These are phyloP conservation scores for Trichomonas gallinae DNA, from an alignment of 208 protist species.

Conservation along the genomic window DNA sequence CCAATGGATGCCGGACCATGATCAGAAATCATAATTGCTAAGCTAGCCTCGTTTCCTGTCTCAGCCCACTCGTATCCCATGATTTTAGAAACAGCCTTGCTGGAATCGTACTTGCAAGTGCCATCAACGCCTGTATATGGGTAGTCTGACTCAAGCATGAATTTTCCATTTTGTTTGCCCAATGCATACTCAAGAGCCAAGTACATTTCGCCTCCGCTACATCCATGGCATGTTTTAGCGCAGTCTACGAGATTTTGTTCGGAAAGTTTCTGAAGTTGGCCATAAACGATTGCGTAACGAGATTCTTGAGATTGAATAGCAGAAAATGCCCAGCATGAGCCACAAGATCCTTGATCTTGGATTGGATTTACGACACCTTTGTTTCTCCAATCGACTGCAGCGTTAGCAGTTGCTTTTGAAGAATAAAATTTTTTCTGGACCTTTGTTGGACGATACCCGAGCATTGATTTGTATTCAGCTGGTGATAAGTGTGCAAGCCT, in stretches of 20 bases:
- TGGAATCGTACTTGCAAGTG: neutral
- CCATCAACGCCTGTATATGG: neutral
- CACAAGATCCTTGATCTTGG: neutral
- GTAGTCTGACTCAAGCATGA: neutral
- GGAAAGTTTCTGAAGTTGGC: neutral
- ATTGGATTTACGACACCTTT: neutral
- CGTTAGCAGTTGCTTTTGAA: no score
- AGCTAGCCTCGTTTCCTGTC: neutral
- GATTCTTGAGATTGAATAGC: neutral
- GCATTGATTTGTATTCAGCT: neutral
- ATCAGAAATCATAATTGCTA: neutral
- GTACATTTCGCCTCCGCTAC: neutral
- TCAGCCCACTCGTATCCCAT: neutral
- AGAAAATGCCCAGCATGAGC: neutral
- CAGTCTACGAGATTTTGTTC: neutral
- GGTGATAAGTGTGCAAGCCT: neutral
- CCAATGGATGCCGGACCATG: neutral
- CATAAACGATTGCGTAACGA: neutral
- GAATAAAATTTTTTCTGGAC: no score
- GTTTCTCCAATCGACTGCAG: neutral
- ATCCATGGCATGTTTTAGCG: neutral
- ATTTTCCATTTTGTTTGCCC: neutral
- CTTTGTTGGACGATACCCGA: no score
- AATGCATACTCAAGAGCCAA: neutral
- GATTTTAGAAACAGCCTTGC: neutral